phyloP scores from a whole-genome alignment of 164 flowering plant species.

The Dillenia turbinata region DNA sequence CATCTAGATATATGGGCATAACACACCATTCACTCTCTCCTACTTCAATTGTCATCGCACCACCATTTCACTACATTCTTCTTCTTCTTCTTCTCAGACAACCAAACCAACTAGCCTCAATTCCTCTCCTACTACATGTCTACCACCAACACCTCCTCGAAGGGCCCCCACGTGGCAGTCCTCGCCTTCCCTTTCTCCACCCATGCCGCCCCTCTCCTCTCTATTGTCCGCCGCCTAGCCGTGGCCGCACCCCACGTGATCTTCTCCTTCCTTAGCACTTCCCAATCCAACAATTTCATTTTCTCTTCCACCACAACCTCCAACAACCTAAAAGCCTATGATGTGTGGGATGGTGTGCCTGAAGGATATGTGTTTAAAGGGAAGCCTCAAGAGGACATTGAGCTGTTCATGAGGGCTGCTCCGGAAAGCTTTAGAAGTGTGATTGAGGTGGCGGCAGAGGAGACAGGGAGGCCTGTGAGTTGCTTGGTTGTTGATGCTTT shows the following conservation, averaged over 20 bases:
- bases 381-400: constrained; percentile 24
- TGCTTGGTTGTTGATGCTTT: constrained; percentile 44
- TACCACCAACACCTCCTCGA: not conserved
- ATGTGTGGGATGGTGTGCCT: constrained; percentile 37
- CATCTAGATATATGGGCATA: too few relatives aligned
- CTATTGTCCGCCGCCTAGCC: constrained; percentile 31
- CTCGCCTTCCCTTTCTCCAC: constrained; percentile 48
- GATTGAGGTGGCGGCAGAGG: constrained; percentile 24
- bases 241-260: constrained; percentile 20
- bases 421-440: constrained; percentile 23
- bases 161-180: constrained; percentile 31
- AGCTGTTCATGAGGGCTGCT: constrained; percentile 35
- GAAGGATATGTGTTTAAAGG: constrained; percentile 24
- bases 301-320: not conserved
- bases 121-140: too few relatives aligned
- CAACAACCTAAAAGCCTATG: constrained; percentile 16
- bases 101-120: too few relatives aligned
- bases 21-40: too few relatives aligned
- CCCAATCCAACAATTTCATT: constrained; percentile 28
- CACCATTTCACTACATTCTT: too few relatives aligned
- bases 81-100: too few relatives aligned
- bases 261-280: constrained; percentile 60
- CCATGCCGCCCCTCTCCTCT: constrained; percentile 48
- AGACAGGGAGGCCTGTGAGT: constrained; percentile 23
- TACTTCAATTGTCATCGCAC: too few relatives aligned